A percentile compares a stretch with the other conserved stretches of the same genome.
phyloP scores from a whole-genome alignment of 768 basidiomycete species.

The Phylloporus sp. region DNA sequence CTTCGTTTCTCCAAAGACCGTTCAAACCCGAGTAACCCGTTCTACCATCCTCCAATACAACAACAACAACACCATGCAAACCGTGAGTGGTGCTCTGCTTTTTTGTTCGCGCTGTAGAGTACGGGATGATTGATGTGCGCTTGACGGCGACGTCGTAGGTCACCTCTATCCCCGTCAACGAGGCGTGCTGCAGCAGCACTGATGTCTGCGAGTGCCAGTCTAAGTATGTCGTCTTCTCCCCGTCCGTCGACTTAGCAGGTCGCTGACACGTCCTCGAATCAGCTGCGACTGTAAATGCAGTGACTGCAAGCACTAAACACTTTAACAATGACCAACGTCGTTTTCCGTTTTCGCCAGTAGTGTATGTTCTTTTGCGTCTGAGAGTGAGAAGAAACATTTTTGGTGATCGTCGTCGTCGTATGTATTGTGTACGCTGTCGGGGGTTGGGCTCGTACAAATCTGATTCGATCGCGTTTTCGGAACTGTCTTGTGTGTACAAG shows the following conservation, averaged over 20 bases:
- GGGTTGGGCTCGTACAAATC: too few species aligned
- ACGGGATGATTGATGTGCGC: neutral
- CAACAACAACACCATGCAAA: constrained; percentile 18
- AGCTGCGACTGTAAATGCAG: constrained; percentile 14
- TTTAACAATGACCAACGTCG: too few species aligned
- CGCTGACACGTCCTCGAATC: neutral
- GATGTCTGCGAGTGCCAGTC: constrained; percentile 6
- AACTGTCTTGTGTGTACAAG: too few species aligned
- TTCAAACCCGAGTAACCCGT: neutral
- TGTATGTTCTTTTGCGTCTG: too few species aligned
- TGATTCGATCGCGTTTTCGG: too few species aligned
- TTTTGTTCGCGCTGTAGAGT: neutral
- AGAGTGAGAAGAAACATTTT: too few species aligned
- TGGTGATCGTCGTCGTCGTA: too few species aligned
- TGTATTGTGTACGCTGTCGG: too few species aligned
- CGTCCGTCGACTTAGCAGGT: neutral
- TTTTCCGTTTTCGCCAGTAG: too few species aligned
- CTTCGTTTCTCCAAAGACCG: neutral
- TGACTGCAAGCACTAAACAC: constrained; percentile 15
- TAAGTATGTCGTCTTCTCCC: neutral
- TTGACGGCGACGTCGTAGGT: neutral
- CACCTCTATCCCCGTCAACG: constrained; percentile 7
- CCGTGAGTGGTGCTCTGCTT: constrained; percentile 6
- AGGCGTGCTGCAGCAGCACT: constrained; percentile 12
- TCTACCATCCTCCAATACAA: neutral